Base-by-base conservation (phyloP, 176 grass and related monocot species). In the Hordeum marinum region DNA sequence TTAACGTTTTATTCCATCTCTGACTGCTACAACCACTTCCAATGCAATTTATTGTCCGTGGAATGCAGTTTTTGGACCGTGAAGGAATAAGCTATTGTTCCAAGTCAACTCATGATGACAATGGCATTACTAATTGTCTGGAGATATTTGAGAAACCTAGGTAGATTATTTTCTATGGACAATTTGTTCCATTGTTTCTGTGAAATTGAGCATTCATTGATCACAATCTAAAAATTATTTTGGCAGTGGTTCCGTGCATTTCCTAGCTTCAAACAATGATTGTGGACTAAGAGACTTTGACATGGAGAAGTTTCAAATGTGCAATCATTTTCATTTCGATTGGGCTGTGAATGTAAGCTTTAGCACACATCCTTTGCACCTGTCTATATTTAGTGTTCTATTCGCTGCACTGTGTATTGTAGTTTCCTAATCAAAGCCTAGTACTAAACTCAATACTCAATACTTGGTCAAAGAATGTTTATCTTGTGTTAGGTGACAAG, bases 21-120 rank as follows among this genome's bases (percentile, higher is more conserved):
- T 76, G 29, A 54, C 17, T 50, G 68, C 3, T 31, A 83, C 12
- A 42, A 42, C 14, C 13, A 72, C 10, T 57, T 77, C 41, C 63
- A 85, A 17, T 72, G 0, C 63, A 36, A 15, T 17, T 23, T 43
- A 67, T 79, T 88, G 14, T 70, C 29, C n/a, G 59, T 24, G 46
- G 23, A 77, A 59, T 87, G 48, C 60, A 94, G 92, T 89, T 90
- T 92, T 85, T 97, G 81, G 92, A 97, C 91, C 86, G 84, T 63
- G 78, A 91, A 83, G 95, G 92, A 91, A 85, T 97, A 87, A 94
- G 88, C 81, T 97, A 89, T 83, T 94, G 95, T 82, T 97, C 82
- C 41, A 86, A 94, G 54, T 89, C 82, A 81, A 94, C 88, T 81
- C 79, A 85, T 45, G 90, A 92, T 59, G 86, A 88, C 21, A 91